A percentile compares a stretch with the other conserved stretches of the same genome.
Conservation (phyloP, 2,329 filamentous ascomycete genomes). For the Knufia fluminis region DNA sequence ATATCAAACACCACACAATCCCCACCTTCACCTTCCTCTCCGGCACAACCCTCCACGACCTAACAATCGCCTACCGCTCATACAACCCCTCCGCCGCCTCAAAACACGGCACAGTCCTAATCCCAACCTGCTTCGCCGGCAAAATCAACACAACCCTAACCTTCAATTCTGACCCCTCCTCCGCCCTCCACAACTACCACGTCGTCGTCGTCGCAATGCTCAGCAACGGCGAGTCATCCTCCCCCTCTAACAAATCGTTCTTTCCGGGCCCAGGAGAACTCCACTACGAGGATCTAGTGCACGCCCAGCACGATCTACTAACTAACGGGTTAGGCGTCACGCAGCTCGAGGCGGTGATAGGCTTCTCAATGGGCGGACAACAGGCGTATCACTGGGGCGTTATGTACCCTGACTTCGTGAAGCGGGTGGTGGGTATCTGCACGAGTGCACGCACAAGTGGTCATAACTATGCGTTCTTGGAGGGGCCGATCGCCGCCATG, state of each 20-base stretch:
- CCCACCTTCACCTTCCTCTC: slow-evolving; percentile 32
- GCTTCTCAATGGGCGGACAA: slow-evolving; percentile 45
- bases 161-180: slow-evolving; percentile 31
- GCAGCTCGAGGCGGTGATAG: slow-evolving; percentile 34
- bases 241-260: slow-evolving; percentile 36
- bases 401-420: slow-evolving; percentile 36
- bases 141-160: slow-evolving; percentile 41
- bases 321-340: slow-evolving; percentile 29
- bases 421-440: slow-evolving; percentile 37
- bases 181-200: slow-evolving; percentile 33
- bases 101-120: slow-evolving; percentile 34
- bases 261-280: slow-evolving; percentile 30
- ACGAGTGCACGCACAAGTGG: slow-evolving; percentile 38
- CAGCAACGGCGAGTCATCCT: slow-evolving; percentile 41
- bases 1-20: slow-evolving; percentile 28
- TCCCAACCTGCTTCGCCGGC: slow-evolving; percentile 49
- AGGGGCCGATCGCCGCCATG: slow-evolving; percentile 38
- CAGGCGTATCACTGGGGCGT: slow-evolving; percentile 40
- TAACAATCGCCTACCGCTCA: slow-evolving; percentile 34
- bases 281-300: slow-evolving; percentile 38
- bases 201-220: slow-evolving; percentile 41
- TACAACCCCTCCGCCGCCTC: slow-evolving; percentile 34
- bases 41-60: slow-evolving; percentile 27
- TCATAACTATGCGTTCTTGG: slow-evolving; percentile 42
- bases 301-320: slow-evolving; percentile 34